These are phyloP conservation scores for Scutellaria barbata DNA, from an alignment of 257 asterid species.

Conservation along the genomic window DNA sequence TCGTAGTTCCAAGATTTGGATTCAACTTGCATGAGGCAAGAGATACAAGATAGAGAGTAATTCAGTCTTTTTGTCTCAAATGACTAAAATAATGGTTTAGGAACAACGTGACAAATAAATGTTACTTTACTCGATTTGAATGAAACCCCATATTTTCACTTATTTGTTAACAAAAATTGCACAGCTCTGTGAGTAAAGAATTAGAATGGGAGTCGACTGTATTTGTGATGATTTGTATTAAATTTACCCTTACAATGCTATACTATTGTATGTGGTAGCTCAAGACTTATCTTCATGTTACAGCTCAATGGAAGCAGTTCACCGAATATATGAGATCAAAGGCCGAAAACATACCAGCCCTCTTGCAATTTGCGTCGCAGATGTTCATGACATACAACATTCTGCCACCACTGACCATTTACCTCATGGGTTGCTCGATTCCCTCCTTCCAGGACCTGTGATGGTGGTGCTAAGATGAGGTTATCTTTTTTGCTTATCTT, in stretches of 20 bases:
- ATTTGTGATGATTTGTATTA: neutral
- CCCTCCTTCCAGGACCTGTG: slow-evolving; percentile 92
- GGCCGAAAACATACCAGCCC: slow-evolving; percentile 89
- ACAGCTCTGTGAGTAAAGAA: slow-evolving; percentile 1
- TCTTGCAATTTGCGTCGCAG: slow-evolving; percentile 83
- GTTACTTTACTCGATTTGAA: too few relatives aligned
- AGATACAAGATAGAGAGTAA: too few relatives aligned
- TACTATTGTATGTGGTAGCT: too few relatives aligned
- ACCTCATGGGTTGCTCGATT: slow-evolving; percentile 74
- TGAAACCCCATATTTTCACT: too few relatives aligned
- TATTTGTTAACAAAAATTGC: neutral
- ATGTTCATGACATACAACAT: slow-evolving; percentile 69
- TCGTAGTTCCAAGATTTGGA: neutral
- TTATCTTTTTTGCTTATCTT: slow-evolving; percentile 11
- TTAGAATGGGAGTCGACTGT: slow-evolving; percentile 1
- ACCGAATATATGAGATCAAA: slow-evolving; percentile 81
- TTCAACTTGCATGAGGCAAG: neutral
- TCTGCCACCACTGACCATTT: slow-evolving; percentile 70
- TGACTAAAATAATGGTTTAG: too few relatives aligned
- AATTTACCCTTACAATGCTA: slow-evolving; percentile 7
- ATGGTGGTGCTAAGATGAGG: slow-evolving; percentile 82
- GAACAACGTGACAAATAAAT: too few relatives aligned
- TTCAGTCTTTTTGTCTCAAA: too few relatives aligned
- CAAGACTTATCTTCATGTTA: slow-evolving; percentile 28
- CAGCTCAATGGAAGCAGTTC: slow-evolving; percentile 88